phyloP scores from a whole-genome alignment of 1,139 yeast species.

The Nematodospora anomalae region DNA sequence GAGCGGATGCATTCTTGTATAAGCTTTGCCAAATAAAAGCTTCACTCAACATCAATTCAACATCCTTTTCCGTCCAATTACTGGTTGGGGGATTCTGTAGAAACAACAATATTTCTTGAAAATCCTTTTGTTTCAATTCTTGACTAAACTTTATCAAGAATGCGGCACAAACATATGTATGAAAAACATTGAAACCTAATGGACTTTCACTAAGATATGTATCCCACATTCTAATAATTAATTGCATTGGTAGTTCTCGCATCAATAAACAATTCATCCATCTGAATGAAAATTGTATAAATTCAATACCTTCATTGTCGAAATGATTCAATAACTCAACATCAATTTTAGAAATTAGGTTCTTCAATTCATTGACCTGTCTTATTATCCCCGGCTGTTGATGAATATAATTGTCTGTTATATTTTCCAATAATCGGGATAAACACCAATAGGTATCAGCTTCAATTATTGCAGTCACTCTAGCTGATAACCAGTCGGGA shows the following conservation, averaged over 20 bases:
- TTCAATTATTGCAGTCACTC: conserved; percentile 53
- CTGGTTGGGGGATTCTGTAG: conserved; percentile 86
- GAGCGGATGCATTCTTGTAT: conserved; percentile 86
- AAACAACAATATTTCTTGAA: conserved; percentile 89
- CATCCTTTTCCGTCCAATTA: conserved; percentile 84
- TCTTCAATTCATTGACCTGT: conserved; percentile 80
- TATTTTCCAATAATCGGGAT: conserved; percentile 84
- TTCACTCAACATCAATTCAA: conserved; percentile 88
- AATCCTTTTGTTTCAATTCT: conserved; percentile 80
- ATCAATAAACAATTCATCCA: conserved; percentile 98
- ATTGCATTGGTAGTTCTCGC: conserved; percentile 81
- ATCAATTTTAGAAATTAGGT: conserved; percentile 79
- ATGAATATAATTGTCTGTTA: conserved; percentile 94
- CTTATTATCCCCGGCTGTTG: conserved; percentile 97
- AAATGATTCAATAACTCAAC: conserved; percentile 70
- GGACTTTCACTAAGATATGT: conserved; percentile 89
- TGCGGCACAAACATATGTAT: conserved; percentile 98
- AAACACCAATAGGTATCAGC: conserved; percentile 98
- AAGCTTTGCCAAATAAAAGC: conserved; percentile 96
- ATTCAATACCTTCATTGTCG: conserved; percentile 78
- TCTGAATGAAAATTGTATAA: conserved; percentile 90
- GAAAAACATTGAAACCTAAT: conserved; percentile 88
- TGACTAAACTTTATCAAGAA: conserved; percentile 84
- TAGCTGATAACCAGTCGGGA: conserved; percentile 59
- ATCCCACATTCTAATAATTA: conserved; percentile 96